Base-by-base conservation (phyloP, 208 protist genomes). In the Sergeia podlipaevii region DNA sequence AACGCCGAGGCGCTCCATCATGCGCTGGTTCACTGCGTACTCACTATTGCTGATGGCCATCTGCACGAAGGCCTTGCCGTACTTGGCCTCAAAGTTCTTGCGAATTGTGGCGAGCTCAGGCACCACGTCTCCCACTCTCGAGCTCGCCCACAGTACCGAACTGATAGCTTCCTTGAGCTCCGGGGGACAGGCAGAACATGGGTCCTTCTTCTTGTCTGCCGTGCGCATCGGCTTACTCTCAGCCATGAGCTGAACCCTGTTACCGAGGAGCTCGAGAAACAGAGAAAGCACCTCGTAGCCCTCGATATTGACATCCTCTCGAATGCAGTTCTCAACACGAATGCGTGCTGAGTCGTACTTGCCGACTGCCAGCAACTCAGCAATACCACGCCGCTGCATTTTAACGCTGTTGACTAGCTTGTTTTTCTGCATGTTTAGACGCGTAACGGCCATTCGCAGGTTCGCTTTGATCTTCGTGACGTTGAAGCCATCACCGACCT, bases 261-360 rank as follows among this genome's bases (percentile, higher is more conserved):
- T 90, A 4, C 71, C 62, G n/a, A 95, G 41, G 17, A 96, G 65
- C 27, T 95, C 81, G 13, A 91, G 74, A 65, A 95, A 91, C 21
- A 96, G 68, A 6, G 78, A 70, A 2, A 96, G 69, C 34, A 91
- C 80, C 48, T 96, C 91, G 38, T 78, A 71, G 13, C 85, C 91
- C 36, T 95, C 85, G 43, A 96, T 93, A 39, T 71, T 85, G 24
- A 91, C 74, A 52, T 95, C 88, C 34, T 96, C 87, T 28, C 91
- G 82, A 17, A 96, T 86, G 26, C 71, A 85, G 49, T 73, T 75
- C 69, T 96, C 91, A 1, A 95, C 87, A 7, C 74, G 76, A 37
- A 97, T 91, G 44, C 87, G 87, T 5, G 92, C 92, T 0, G 78
- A 81, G 51, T 97, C 92, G 48, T 95, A 93, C 72, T 97, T 97